Evolutionary conservation across 2,329 filamentous ascomycete species (phyloP), one percentile per base, ranked within the genome.

Genomic region (Cytospora schulzeri): DNA sequence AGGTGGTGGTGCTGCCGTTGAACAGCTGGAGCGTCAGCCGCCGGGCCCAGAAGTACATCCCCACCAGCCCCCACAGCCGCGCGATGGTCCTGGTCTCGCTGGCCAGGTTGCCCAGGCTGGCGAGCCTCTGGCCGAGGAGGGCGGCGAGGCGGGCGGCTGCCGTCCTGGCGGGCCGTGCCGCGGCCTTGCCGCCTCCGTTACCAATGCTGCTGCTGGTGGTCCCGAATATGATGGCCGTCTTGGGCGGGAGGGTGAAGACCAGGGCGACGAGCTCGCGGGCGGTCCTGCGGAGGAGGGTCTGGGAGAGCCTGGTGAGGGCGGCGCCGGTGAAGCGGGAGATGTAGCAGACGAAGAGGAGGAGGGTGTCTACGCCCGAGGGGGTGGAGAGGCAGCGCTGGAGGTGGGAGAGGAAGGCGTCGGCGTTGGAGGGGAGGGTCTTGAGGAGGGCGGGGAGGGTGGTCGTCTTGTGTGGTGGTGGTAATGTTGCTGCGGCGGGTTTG

Each of bases 1-100:
- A 68, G 17, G 68, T 67, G 17, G 67, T 3, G 68, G 66, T 24
- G 68, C 65, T 48, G 69, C 67, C 58, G 71, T 45, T 72, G 76
- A 76, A 70, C 19, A 73, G 70, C 66, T 72, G 71, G 35, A 76
- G 66, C 8, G 81, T 65, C n/a, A 88, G 78, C 62, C 73, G 75
- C 67, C 85, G 83, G 19, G 82, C 87, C 81, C 88, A 90, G 68
- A 88, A 80, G 76, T 91, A 91, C 75, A 96, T 81, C 58, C 88
- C 88, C 73, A 97, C 71, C 71, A 93, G 74, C 0, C 87, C 89
- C 89, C 91, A 96, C 33, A 97, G 81, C 0, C 93, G 85, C 67
- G 85, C 79, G 73, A 93, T 91, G 65, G 88, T 89, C 66, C 91
- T 83, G 67, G 88, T 85, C 73, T 95, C 91, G 69, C 83, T 83